phyloP scores from a whole-genome alignment of 345 rosid species.

The Murraya koenigii region DNA sequence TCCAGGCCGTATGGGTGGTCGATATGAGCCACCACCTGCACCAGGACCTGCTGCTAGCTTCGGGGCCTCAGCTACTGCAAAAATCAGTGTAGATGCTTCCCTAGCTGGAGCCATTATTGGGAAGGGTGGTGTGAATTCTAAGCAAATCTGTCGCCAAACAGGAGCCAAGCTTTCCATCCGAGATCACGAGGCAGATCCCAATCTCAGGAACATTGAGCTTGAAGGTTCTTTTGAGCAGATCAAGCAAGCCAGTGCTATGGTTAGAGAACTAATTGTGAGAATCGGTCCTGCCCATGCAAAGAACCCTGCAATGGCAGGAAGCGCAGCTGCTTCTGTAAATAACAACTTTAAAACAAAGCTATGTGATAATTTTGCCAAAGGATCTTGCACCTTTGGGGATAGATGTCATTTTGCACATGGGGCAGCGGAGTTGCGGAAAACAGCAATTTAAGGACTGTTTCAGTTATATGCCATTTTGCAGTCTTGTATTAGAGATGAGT shows the following conservation, averaged over 20 bases:
- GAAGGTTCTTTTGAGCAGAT: slow-evolving; percentile 91
- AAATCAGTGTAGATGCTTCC: slow-evolving; percentile 81
- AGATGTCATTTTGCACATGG: slow-evolving; percentile 98
- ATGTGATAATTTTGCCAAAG: slow-evolving; percentile 75
- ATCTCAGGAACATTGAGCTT: slow-evolving; percentile 66
- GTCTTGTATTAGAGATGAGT: slow-evolving; percentile 8
- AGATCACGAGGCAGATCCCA: slow-evolving; percentile 71
- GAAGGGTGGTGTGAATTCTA: slow-evolving; percentile 74
- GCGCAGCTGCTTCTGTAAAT: slow-evolving; percentile 37
- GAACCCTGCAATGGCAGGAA: slow-evolving; percentile 35
- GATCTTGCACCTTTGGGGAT: slow-evolving; percentile 82
- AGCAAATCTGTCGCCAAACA: slow-evolving; percentile 74
- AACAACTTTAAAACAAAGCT: slow-evolving; percentile 89
- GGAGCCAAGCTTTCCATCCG: slow-evolving; percentile 70
- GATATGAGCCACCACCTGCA: slow-evolving; percentile 36
- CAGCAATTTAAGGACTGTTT: slow-evolving; percentile 22
- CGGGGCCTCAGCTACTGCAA: slow-evolving; percentile 82
- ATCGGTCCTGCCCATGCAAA: slow-evolving; percentile 37
- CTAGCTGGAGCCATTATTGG: slow-evolving; percentile 87
- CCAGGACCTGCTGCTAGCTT: slow-evolving; percentile 58
- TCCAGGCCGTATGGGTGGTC: slow-evolving; percentile 44
- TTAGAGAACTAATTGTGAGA: slow-evolving; percentile 61
- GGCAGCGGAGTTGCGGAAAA: slow-evolving; percentile 71
- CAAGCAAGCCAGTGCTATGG: slow-evolving; percentile 76
- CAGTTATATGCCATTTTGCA: slow-evolving; percentile 9